Conservation (phyloP, 345 rosid genomes). For the Eucalyptus decipiens region DNA sequence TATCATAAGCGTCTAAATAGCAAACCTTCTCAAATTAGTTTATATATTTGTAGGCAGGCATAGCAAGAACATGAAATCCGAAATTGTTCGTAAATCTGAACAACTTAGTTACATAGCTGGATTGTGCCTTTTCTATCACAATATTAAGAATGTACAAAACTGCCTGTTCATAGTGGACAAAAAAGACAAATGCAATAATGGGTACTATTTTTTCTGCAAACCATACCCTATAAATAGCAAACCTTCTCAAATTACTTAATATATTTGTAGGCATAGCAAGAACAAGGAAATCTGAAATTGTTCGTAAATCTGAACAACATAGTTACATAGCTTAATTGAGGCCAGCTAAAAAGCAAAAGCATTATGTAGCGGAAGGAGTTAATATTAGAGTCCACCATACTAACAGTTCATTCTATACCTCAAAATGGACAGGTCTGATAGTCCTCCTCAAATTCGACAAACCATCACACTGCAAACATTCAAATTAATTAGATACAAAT, state of each 20-base stretch:
- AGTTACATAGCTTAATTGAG: background rate
- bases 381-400: background rate
- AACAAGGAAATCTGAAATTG: background rate
- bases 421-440: slow-evolving; percentile 38
- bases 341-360: background rate
- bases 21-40: background rate
- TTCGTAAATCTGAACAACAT: background rate
- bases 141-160: background rate
- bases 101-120: background rate
- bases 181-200: background rate
- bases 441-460: slow-evolving; percentile 36
- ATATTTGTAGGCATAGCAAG: background rate
- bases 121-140: background rate
- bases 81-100: background rate
- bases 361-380: background rate
- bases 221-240: background rate
- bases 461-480: slow-evolving; percentile 51
- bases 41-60: background rate
- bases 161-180: background rate
- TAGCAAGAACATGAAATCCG: background rate
- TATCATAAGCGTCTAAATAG: background rate
- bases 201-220: background rate
- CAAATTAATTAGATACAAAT: background rate
- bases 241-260: background rate
- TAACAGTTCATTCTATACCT: slow-evolving; percentile 11